Conservation (phyloP, 139 green algal genomes). For the Closterium sp. region DNA sequence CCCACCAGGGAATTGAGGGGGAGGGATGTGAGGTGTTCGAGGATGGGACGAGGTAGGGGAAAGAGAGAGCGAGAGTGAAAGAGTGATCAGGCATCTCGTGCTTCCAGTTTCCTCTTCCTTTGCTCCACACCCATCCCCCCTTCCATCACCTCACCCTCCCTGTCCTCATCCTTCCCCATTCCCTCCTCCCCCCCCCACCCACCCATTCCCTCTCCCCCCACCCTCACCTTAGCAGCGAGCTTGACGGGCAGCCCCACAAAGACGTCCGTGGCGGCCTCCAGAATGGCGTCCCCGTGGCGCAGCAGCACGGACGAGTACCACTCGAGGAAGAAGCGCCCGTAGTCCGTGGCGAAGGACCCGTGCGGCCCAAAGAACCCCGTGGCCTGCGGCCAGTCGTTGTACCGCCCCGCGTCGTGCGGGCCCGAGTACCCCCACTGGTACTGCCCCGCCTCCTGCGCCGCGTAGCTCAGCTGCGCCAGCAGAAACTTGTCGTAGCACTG, state of each 20-base stretch:
- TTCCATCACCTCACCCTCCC: too few relatives aligned
- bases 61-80: too few relatives aligned
- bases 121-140: background rate
- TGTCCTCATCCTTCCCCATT: too few relatives aligned
- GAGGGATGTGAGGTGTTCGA: too few relatives aligned
- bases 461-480: constrained; percentile 69
- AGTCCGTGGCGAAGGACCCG: constrained; percentile 61
- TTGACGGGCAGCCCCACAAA: constrained; percentile 26
- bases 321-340: constrained; percentile 90
- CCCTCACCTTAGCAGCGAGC: constrained; percentile 42
- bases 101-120: too few relatives aligned
- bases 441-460: constrained; percentile 68
- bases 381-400: constrained; percentile 85
- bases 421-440: constrained; percentile 85
- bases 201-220: too few relatives aligned
- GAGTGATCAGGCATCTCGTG: too few relatives aligned
- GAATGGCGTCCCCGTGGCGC: constrained; percentile 78
- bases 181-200: too few relatives aligned
- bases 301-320: constrained; percentile 80
- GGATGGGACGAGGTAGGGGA: too few relatives aligned
- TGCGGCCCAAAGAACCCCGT: constrained; percentile 86
- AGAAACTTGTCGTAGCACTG: constrained; percentile 95
- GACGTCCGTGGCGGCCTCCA: constrained; percentile 57
- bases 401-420: constrained; percentile 88
- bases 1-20: constrained; percentile 50